phyloP scores from a whole-genome alignment of 2,329 filamentous ascomycete species.

The Calycina marina region DNA sequence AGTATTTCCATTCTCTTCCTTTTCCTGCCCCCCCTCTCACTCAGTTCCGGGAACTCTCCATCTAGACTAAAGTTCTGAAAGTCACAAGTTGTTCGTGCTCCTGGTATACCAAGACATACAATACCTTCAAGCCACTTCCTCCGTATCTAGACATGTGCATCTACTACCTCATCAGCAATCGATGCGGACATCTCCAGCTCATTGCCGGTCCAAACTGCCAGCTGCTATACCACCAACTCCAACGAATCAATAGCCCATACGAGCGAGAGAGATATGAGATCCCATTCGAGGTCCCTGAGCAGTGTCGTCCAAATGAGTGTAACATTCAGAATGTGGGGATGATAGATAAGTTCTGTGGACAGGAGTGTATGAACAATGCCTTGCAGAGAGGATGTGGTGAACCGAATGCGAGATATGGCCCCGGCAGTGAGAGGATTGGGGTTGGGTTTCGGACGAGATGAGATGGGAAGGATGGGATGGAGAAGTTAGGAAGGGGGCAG shows the following conservation, averaged over 20 bases:
- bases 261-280: conserved; percentile 9
- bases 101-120: too few species aligned
- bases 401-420: conserved; percentile 17
- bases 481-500: background rate
- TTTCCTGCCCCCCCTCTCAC: too few species aligned
- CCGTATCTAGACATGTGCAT: conserved; percentile 15
- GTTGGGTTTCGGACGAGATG: conserved; percentile 20
- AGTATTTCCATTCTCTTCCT: too few species aligned
- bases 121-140: background rate
- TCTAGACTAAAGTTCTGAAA: too few species aligned
- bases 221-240: conserved; percentile 19
- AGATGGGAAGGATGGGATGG: background rate
- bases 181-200: conserved; percentile 19
- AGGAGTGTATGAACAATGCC: conserved; percentile 20
- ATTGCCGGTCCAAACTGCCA: conserved; percentile 19
- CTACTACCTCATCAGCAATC: conserved; percentile 15
- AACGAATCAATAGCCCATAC: conserved; percentile 19
- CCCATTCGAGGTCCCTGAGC: conserved; percentile 16
- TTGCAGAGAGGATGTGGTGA: conserved; percentile 14
- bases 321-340: conserved; percentile 12
- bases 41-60: too few species aligned
- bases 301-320: conserved; percentile 14
- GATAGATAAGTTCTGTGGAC: conserved; percentile 13
- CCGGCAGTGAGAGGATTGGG: conserved; percentile 18
- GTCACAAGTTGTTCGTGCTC: too few species aligned